Base-by-base conservation (phyloP, 495 filamentous ascomycete species). In the Penicillium riverlandense region DNA sequence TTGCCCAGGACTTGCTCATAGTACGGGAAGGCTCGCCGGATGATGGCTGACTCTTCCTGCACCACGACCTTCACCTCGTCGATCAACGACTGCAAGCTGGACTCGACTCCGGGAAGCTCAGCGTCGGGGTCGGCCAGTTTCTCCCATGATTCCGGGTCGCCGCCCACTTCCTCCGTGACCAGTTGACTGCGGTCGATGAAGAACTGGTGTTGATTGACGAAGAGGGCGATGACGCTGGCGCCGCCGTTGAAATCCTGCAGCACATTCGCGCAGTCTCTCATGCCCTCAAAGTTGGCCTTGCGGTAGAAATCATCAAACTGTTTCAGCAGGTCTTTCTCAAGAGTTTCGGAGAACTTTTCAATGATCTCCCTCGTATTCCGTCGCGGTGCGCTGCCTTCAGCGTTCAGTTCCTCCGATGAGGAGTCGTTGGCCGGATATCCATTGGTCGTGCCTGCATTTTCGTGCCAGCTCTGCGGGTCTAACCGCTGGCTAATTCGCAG, bases 151-250 rank as follows among this genome's bases (percentile, higher is more conserved):
- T 95, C 89, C 15, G 78, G 77, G 56, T 95, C 89, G 5, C 80
- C 81, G 29, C 71, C 84, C 12, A 97, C 82, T 59, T 99, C 91
- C 49, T 96, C 94, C 0, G 87, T 89, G 12, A 95, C 83, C 47
- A 96, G 69, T 54, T 94, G 86, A 57, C 84, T 88, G 11, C 87
- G 74, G 52, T 96, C 90, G 53, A 99, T 96, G 68, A 99, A 99
- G 67, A 97, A 97, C 57, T 95, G 85, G 67, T 97, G 94, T 65
- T 99, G 94, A 63, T 99, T 99, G 52, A 99, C 91, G 58, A 96
- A 99, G 37, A 90, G 73, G 28, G 85, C 90, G 55, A 96, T 90
- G 38, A 96, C 92, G 65, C 88, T 96, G 38, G 86, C 79, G 30
- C 94, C 94, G 29, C 88, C 87, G 66, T 89, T 95, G 75, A 99